phyloP scores from a whole-genome alignment of 1,139 yeast genomes.

The Saccharomyces hybrid region DNA sequence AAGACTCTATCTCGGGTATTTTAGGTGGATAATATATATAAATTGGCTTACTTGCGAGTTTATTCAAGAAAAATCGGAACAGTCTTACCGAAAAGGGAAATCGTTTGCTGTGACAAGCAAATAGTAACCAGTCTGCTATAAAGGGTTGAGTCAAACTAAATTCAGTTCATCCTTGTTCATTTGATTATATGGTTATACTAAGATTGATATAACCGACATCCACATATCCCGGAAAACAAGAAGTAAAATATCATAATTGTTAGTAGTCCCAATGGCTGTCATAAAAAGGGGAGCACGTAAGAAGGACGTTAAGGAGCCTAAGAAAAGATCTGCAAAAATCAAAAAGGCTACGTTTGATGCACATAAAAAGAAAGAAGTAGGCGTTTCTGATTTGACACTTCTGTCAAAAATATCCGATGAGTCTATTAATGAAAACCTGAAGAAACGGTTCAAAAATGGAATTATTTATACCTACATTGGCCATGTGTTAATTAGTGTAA shows the following conservation, averaged over 20 bases:
- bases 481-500: constrained; percentile 86
- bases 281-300: constrained; percentile 68
- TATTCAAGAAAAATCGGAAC: background rate
- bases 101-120: background rate
- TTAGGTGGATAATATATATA: background rate
- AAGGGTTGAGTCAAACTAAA: background rate
- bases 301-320: constrained; percentile 46
- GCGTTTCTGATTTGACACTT: constrained; percentile 90
- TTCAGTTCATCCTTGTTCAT: background rate
- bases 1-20: background rate
- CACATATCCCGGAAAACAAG: too few species aligned
- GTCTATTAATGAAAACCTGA: constrained; percentile 83
- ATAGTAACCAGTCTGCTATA: background rate
- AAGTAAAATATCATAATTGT: background rate
- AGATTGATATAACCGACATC: too few species aligned
- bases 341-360: constrained; percentile 90
- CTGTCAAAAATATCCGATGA: constrained; percentile 86
- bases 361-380: constrained; percentile 88
- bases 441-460: constrained; percentile 82
- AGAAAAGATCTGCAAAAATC: constrained; percentile 48
- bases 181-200: too few species aligned
- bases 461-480: constrained; percentile 86
- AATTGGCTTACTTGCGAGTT: background rate
- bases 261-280: constrained; percentile 47
- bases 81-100: background rate